These are phyloP conservation scores for Solanum piurae DNA, from an alignment of 257 asterid genomes.

Conservation along the genomic window DNA sequence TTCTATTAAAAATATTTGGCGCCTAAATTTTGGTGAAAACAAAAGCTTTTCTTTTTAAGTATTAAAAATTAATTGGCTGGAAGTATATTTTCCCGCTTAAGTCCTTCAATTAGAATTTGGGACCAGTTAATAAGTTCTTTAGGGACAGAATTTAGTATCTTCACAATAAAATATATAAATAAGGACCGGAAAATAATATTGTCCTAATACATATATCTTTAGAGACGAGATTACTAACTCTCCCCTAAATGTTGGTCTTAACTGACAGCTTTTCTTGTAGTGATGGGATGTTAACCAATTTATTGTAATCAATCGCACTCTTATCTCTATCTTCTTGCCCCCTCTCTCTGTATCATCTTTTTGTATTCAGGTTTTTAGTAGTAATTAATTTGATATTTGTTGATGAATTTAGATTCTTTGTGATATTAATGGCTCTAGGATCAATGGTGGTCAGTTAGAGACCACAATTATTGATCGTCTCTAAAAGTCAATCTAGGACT, in stretches of 20 bases:
- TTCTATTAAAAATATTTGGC: neutral
- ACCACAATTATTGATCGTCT: neutral
- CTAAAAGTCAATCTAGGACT: neutral
- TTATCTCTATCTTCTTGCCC: neutral
- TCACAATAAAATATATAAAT: too few species aligned
- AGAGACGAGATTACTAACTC: neutral
- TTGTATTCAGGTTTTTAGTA: neutral
- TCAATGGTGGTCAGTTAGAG: neutral
- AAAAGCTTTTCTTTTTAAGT: neutral
- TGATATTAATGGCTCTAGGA: neutral
- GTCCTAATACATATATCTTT: too few species aligned
- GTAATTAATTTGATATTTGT: neutral
- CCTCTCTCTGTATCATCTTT: neutral
- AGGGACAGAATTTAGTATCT: neutral
- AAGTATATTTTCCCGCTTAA: neutral
- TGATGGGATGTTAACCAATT: neutral
- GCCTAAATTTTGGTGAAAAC: neutral
- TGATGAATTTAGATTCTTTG: neutral
- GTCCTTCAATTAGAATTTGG: neutral
- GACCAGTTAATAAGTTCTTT: neutral
- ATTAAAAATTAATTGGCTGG: neutral
- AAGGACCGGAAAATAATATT: too few species aligned
- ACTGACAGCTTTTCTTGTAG: neutral
- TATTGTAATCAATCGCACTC: neutral
- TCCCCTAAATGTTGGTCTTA: neutral